Evolutionary conservation across 441 rosid genomes (phyloP), one percentile per base, ranked within the genome.

Genomic region (Adansonia gregorii): DNA sequence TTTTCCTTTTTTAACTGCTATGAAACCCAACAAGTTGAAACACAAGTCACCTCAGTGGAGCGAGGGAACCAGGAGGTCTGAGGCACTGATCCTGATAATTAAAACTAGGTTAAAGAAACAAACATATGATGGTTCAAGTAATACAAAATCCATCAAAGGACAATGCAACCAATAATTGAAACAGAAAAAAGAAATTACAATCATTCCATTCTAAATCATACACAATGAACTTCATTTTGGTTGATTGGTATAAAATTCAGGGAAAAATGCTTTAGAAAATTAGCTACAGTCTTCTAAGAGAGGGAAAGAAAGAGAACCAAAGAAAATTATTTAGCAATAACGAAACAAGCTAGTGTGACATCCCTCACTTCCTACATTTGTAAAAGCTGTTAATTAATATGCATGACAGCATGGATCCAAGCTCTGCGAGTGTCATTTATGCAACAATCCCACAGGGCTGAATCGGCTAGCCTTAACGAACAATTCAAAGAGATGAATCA

Each of bases 41-140:
- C 48, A 78, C 56, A 74, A 66, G 8, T 88, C 74, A 94, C 98
- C 90, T 87, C 94, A 46, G 83, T 74, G 51, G 89, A 82, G 74
- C 65, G 77, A 73, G 86, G 90, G 80, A 76, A 83, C 81, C 87
- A 85, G 69, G 89, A 82, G 73, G 79, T 61, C 76, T 74, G 88
- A 72, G 88, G 82, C 83, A 86, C 79, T 81, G 90, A 82, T 74
- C 86, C 90, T 89, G 91, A 76, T 76, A 70, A 54, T 27, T 10
- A 67, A 71, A 76, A 69, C 55, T 55, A 75, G 43, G 73, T 78
- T 68, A 76, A 48, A 14, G 59, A 27, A 17, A 19, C 54, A 17
- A 72, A 52, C 19, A 75, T 75, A 63, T 48, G n/a, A 59, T 20
- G 59, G 66, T 3, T 22, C 54, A 67, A 71, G 15, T 52, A 20